These are phyloP conservation scores for Apocynum venetum DNA, from an alignment of 257 asterid genomes.

Conservation along the genomic window DNA sequence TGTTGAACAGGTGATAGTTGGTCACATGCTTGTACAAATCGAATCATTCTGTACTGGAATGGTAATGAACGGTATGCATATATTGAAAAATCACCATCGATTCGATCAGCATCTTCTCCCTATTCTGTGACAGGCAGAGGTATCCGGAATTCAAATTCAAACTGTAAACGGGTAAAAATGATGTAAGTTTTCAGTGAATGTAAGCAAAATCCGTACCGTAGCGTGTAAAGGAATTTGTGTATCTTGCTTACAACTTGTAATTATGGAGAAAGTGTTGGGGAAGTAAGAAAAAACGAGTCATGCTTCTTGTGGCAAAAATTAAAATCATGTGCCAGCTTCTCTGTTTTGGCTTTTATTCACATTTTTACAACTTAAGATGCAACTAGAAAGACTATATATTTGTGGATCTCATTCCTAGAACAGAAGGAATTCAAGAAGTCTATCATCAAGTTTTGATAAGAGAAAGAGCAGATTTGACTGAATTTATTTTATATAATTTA, in stretches of 20 bases:
- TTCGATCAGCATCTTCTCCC: slow-evolving; percentile 72
- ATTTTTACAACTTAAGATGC: background rate
- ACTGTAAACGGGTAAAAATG: slow-evolving; percentile 63
- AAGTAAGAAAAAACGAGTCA: background rate
- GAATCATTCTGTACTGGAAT: slow-evolving; percentile 79
- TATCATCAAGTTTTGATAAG: background rate
- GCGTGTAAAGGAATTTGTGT: background rate
- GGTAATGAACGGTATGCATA: slow-evolving; percentile 75
- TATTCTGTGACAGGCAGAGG: slow-evolving; percentile 78
- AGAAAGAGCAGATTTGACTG: background rate
- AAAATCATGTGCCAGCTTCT: background rate
- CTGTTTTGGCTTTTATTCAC: background rate
- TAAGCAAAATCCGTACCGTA: background rate
- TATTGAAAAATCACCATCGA: slow-evolving; percentile 87
- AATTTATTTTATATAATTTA: background rate
- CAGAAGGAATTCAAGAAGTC: background rate
- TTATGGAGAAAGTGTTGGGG: background rate
- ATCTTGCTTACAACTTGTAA: background rate
- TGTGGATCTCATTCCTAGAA: background rate
- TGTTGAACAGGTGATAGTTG: slow-evolving; percentile 86
- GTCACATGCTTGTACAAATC: slow-evolving; percentile 96
- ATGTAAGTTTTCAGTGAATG: slow-evolving; percentile 35
- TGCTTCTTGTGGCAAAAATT: background rate
- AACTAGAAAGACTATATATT: background rate
- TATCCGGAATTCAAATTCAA: slow-evolving; percentile 63